Percentiles rank a stretch among this genome's conserved stretches.
Conservation (phyloP, 495 filamentous ascomycete genomes). For the Podospora bellae-mahoneyi region DNA sequence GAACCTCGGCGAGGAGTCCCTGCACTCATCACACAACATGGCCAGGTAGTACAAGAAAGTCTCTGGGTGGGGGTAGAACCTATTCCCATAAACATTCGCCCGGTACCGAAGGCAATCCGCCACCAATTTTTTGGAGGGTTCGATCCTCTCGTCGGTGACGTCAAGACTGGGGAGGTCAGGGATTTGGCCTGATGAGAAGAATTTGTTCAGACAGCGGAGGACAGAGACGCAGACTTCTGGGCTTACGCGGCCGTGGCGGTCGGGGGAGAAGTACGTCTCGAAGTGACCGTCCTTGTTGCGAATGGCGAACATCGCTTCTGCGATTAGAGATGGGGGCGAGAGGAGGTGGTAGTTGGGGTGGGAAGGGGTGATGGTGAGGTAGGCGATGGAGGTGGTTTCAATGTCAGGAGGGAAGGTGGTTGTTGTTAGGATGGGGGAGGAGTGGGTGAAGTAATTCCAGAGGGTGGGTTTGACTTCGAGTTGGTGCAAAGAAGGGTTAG, state of each 20-base stretch:
- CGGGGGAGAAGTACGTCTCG: slow-evolving; percentile 23
- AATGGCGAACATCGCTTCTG: slow-evolving; percentile 8
- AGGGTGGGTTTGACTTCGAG: neutral
- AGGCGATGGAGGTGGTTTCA: slow-evolving; percentile 28
- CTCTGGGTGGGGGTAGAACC: slow-evolving; percentile 20
- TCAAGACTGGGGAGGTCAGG: too few species aligned
- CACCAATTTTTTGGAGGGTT: neutral
- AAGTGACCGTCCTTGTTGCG: slow-evolving; percentile 20
- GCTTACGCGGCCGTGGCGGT: slow-evolving; percentile 12
- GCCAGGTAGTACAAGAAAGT: slow-evolving; percentile 23
- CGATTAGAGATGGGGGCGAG: neutral
- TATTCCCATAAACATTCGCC: slow-evolving; percentile 18
- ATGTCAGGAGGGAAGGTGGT: slow-evolving; percentile 20
- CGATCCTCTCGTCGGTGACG: neutral
- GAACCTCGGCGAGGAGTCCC: neutral
- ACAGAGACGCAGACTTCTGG: slow-evolving; percentile 25
- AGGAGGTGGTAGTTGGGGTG: neutral
- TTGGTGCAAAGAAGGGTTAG: too few species aligned
- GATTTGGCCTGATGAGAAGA: neutral
- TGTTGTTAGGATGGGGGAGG: slow-evolving; percentile 14
- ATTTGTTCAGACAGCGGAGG: slow-evolving; percentile 24
- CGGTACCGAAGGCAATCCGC: slow-evolving; percentile 4
- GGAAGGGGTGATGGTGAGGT: slow-evolving; percentile 17
- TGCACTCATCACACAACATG: slow-evolving; percentile 18
- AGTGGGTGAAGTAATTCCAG: slow-evolving; percentile 16